phyloP scores from a whole-genome alignment of 495 filamentous ascomycete species.

The Alectoria sarmentosa region DNA sequence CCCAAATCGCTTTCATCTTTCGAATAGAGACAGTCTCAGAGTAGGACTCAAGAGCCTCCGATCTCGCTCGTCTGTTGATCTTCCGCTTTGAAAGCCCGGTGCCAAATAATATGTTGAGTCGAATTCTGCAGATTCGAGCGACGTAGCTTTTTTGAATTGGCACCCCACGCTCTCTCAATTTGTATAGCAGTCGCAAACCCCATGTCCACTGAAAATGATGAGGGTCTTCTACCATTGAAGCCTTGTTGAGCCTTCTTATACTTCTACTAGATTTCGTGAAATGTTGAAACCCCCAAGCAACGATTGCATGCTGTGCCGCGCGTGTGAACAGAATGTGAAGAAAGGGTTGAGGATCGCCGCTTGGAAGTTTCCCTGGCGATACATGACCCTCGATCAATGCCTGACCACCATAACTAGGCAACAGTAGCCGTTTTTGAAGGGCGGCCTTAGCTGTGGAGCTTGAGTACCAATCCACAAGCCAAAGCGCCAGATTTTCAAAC shows the following conservation, averaged over 20 bases:
- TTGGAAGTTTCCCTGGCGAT: neutral
- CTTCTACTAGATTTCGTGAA: conserved; percentile 24
- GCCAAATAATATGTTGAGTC: conserved; percentile 47
- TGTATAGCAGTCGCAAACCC: conserved; percentile 45
- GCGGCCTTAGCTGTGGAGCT: conserved; percentile 9
- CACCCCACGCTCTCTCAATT: conserved; percentile 42
- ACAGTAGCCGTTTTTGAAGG: neutral
- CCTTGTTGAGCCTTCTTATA: neutral
- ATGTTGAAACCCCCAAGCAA: conserved; percentile 53
- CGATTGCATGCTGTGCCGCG: conserved; percentile 44
- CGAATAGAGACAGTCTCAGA: conserved; percentile 22
- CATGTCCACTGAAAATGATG: conserved; percentile 35
- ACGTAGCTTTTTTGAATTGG: conserved; percentile 34
- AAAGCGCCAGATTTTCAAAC: conserved; percentile 35
- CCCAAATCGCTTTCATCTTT: conserved; percentile 27
- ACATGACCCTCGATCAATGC: neutral
- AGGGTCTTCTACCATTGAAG: conserved; percentile 8
- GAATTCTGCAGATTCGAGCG: conserved; percentile 38
- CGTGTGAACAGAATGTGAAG: conserved; percentile 40
- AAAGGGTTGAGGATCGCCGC: conserved; percentile 25
- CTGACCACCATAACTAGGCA: neutral
- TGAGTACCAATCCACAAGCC: conserved; percentile 39
- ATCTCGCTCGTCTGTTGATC: conserved; percentile 27
- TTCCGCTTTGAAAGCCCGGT: conserved; percentile 27
- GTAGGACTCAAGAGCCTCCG: neutral